Evolutionary conservation across 805 yeast species (phyloP), one percentile per base, ranked within the genome.

Genomic region (Starmera quercuum): DNA sequence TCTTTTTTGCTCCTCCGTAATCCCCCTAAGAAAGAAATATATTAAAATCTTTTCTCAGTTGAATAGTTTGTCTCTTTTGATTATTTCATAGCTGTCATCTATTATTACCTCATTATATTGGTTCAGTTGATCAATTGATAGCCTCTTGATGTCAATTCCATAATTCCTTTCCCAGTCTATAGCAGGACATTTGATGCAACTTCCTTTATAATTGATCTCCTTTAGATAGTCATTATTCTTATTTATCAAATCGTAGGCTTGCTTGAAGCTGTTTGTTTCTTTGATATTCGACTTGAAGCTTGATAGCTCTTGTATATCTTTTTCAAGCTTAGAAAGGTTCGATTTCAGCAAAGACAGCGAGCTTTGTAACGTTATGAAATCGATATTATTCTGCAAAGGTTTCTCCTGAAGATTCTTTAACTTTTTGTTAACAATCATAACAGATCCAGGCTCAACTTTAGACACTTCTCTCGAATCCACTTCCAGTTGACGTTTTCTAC

Each of bases 151-250:
- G 14, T 47, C 47, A 7, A 50, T 29, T 4, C 44, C 53, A 25
- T 42, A 50, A n/a, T 47, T 48, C 4, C 39, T 20, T 10, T 40
- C 36, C 56, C 56, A 51, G 24, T 45, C 34, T 13, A 51, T 35
- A 6, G 30, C 34, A 2, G 56, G 56, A 30, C 51, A 45, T 31
- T 47, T 49, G 15, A 47, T 39, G 20, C 17, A 34, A 18, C 35
- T 11, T 5, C 54, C 54, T 31, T 47, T 48, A 37, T 51, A 51
- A 26, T 38, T 34, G 31, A 51, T 50, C 35, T 50, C 51, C n/a
- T 42, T 45, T 26, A 51, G 35, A 30, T 46, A 49, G 26, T 40
- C 38, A 3, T 45, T 26, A 26, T 47, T 41, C 16, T 25, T 21
- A 10, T 40, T 17, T 7, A 48, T 31, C 18, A 46, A 25, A 21